Base-by-base conservation (phyloP, 129 eudicot genomes). In the Cynara cardunculus region DNA sequence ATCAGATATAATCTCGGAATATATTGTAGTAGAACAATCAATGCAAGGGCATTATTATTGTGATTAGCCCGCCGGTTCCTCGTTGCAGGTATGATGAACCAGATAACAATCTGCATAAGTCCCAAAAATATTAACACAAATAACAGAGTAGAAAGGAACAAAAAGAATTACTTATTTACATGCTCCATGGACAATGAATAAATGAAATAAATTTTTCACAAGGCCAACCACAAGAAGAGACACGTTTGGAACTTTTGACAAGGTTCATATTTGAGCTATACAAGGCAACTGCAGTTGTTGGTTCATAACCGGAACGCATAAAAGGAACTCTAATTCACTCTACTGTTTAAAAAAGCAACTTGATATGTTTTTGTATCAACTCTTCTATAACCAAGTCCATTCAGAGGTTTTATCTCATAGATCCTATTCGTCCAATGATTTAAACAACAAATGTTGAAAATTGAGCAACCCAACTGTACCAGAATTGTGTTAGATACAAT, bases 11-110 rank as follows among this genome's bases (percentile, higher is more conserved):
- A 75, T 86, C 99, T 89, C 5, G 99, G 99, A 86, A 92, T 80
- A 82, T 95, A 95, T 56, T 95, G 99, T 79, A 95, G 64, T 49
- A 95, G 83, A 73, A 95, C 99, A 81, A 95, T 95, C 71, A 95
- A 89, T 5, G 99, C 99, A 73, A 95, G 97, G 78, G 97, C 99
- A 80, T 92, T 96, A 78, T 96, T 93, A 73, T 91, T 89, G 59
- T 92, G 98, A 91, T 88, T 91, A 35, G 88, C 86, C 74, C 83
- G 88, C 49, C 82, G 84, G 82, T 78, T 92, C 77, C 97, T 90
- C 11, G 97, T 89, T 19, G 98, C 97, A 13, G 99, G 99, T 84
- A 92, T 96, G 72, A 96, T 84, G 81, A 92, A 91, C 99, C 98
- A 96, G 77, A 90, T 91, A 81, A 92, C 95, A 76, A 96, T 81